Evolutionary conservation across 202 grass and related monocot species (phyloP).

Genomic region (Panicum virgatum): DNA sequence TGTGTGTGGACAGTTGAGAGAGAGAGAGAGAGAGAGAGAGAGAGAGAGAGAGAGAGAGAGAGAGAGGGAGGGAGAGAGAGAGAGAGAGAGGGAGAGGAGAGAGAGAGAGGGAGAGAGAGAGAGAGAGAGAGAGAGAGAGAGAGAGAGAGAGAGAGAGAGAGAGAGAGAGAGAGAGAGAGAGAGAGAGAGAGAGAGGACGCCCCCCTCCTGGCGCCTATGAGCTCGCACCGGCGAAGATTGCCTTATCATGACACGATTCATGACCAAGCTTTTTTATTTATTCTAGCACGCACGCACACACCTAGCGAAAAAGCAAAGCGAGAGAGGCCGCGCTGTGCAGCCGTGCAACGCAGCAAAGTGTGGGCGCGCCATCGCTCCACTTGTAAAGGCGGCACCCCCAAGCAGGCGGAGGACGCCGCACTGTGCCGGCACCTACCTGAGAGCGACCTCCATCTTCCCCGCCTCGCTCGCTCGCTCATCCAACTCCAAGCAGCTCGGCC

Average conservation of each 20-base stretch:
- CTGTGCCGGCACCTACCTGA: constrained; percentile 51
- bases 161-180: too few species aligned
- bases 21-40: too few species aligned
- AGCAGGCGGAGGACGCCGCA: constrained; percentile 13
- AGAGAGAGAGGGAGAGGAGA: too few species aligned
- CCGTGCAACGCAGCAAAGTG: constrained; percentile 21
- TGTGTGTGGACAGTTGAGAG: constrained; percentile 33
- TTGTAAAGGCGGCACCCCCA: constrained; percentile 1
- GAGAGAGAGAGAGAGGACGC: too few species aligned
- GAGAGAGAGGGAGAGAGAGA: too few species aligned
- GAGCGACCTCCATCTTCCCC: constrained; percentile 39
- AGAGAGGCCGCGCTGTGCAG: background rate
- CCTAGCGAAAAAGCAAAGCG: background rate
- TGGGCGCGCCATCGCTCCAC: background rate
- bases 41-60: background rate
- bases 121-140: too few species aligned
- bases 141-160: too few species aligned
- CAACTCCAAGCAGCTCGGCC: background rate
- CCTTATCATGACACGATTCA: constrained; percentile 45
- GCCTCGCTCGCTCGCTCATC: background rate
- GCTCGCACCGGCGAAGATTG: constrained; percentile 22
- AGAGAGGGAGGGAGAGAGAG: too few species aligned
- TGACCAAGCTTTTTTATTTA: constrained; percentile 27
- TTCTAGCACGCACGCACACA: background rate
- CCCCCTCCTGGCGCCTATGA: too few species aligned